Evolutionary conservation across 208 protist species (phyloP), one percentile per base, ranked within the genome.

Genomic region (Borovskyia barvae): DNA sequence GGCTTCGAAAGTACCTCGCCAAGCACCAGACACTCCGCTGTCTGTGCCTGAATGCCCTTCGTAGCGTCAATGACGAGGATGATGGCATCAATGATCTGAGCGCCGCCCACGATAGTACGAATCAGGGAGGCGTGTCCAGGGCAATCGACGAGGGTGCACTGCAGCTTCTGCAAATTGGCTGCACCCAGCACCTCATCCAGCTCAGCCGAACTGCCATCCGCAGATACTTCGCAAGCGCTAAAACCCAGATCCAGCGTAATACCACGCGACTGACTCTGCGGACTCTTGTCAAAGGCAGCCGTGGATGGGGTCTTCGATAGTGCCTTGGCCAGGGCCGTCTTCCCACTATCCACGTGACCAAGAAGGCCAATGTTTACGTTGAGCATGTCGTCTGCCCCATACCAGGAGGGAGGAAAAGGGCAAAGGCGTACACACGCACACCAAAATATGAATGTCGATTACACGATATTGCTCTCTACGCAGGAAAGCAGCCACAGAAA

Each of bases 231-330:
- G 41, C 87, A 85, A 0, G 92, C 80, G 41, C 97, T 99, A 81
- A 99, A 99, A 26, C 98, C 98, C 2, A 99, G 80, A 67, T 99
- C 98, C 5, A 99, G 72, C 12, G 98, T 99, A 64, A 99, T 99
- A 26, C 98, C 98, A 35, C 97, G 75, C 25, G 93, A 82, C 59
- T 97, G 77, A 71, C 92, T 97, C 64, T 99, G 93, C n/a, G 97
- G 97, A 59, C 88, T 91, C 72, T 99, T 99, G 80, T 99, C 98
- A 56, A 99, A 97, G 8, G 95, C 80, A 1, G 97, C 97, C 2
- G 98, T 99, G 1, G 96, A 99, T 7, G 90, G 72, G 3, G 83
- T 78, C 0, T 75, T 82, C 22, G 90, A 98, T 6, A 99, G 79
- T 11, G 94, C 96, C 50, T 93, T 95, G 22, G 93, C 89, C 46